phyloP scores from a whole-genome alignment of 345 rosid species.

The Luvunga scandens region DNA sequence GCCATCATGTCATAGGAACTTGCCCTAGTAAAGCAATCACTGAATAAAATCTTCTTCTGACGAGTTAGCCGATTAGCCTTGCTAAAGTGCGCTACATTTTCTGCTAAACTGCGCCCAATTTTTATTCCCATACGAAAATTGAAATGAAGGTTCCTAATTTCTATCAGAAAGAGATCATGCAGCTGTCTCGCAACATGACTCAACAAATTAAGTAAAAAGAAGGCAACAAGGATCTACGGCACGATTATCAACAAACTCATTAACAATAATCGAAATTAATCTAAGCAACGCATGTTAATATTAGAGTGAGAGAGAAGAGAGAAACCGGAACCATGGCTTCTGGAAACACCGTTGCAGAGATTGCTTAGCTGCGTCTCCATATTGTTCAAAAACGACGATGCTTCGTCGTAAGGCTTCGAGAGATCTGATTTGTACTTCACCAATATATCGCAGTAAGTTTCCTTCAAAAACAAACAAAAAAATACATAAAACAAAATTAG shows the following conservation, averaged over 20 bases:
- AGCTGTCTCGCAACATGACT: slow-evolving; percentile 5
- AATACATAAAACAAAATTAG: slow-evolving; percentile 4
- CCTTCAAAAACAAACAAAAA: slow-evolving; percentile 22
- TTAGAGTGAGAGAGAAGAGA: slow-evolving; percentile 14
- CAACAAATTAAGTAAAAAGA: background rate
- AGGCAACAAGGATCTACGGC: slow-evolving; percentile 14
- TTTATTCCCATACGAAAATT: background rate
- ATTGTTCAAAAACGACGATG: slow-evolving; percentile 39
- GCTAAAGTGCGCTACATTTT: slow-evolving; percentile 28
- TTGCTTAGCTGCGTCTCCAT: slow-evolving; percentile 42
- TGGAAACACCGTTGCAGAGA: slow-evolving; percentile 37
- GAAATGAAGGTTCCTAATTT: background rate
- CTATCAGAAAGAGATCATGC: background rate
- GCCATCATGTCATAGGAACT: background rate
- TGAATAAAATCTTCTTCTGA: slow-evolving; percentile 17
- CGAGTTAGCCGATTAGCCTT: background rate
- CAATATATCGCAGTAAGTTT: slow-evolving; percentile 41
- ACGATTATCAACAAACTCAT: slow-evolving; percentile 26
- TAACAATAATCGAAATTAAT: slow-evolving; percentile 2
- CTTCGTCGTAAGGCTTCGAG: slow-evolving; percentile 47
- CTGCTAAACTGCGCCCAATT: slow-evolving; percentile 28
- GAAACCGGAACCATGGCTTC: slow-evolving; percentile 27
- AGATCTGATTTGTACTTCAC: slow-evolving; percentile 47
- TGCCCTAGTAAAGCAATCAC: slow-evolving; percentile 21
- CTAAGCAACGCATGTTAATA: background rate